Percentiles rank a stretch among this genome's conserved stretches.
phyloP scores from a whole-genome alignment of 257 asterid species.

The Dorcoceras hygrometricum region DNA sequence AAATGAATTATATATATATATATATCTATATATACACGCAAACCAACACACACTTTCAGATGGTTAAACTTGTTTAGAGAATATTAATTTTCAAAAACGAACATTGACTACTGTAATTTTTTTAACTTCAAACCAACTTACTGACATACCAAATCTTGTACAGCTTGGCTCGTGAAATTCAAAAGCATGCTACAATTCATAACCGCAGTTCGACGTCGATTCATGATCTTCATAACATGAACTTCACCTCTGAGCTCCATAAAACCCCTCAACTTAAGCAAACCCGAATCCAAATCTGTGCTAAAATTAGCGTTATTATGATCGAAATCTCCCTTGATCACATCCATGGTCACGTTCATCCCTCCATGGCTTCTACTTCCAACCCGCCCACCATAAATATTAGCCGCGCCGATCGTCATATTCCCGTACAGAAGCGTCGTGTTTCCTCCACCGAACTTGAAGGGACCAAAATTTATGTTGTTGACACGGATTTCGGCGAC shows the following conservation, averaged over 20 bases:
- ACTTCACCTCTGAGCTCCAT: conserved; percentile 48
- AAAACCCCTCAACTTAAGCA: conserved; percentile 32
- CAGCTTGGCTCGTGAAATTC: conserved; percentile 36
- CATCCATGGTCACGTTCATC: conserved; percentile 30
- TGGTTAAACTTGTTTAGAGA: too few relatives aligned
- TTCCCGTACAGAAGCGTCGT: conserved; percentile 35
- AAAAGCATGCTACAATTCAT: conserved; percentile 54
- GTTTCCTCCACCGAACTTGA: conserved; percentile 34
- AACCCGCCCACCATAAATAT: conserved; percentile 25
- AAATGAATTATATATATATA: too few relatives aligned
- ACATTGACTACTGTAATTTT: too few relatives aligned
- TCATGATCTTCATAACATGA: conserved; percentile 36
- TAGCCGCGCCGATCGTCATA: conserved; percentile 31
- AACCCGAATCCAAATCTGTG: conserved; percentile 32
- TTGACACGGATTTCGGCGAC: conserved; percentile 28
- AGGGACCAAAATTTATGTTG: conserved; percentile 49
- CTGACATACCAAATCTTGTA: conserved; percentile 37
- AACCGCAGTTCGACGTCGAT: conserved; percentile 31
- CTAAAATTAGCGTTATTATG: conserved; percentile 28
- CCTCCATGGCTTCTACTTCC: conserved; percentile 24
- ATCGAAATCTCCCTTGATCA: not conserved
- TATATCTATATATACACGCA: too few relatives aligned
- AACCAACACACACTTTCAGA: too few relatives aligned
- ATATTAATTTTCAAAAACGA: too few relatives aligned
- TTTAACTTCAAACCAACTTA: too few relatives aligned